Conservation (phyloP, 2,329 filamentous ascomycete genomes). For the Parasarocladium wereldwijsianum region DNA sequence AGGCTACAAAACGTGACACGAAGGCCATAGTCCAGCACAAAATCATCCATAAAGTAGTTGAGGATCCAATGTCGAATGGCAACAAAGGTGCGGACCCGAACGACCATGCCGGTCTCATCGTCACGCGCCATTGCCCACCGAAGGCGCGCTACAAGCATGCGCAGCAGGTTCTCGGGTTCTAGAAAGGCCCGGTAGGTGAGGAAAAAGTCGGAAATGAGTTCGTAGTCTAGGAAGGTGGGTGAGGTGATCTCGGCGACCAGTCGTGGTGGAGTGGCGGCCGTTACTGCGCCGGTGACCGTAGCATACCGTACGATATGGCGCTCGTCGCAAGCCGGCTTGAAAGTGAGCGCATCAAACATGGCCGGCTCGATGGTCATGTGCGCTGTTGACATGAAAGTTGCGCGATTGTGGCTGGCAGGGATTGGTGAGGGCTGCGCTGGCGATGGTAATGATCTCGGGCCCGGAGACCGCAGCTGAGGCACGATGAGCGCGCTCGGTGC, state of each 20-base stretch:
- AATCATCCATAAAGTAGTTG: slow-evolving; percentile 96
- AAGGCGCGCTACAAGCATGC: slow-evolving; percentile 71
- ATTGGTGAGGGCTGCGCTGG: slow-evolving; percentile 18
- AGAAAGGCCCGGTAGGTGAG: slow-evolving; percentile 86
- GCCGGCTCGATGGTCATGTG: slow-evolving; percentile 47
- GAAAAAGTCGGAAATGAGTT: slow-evolving; percentile 94
- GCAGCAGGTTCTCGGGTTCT: slow-evolving; percentile 58
- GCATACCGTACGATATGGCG: slow-evolving; percentile 72
- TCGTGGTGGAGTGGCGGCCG: slow-evolving; percentile 77
- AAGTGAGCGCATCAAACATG: slow-evolving; percentile 71
- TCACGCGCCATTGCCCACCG: slow-evolving; percentile 70
- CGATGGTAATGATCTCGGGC: slow-evolving; percentile 1
- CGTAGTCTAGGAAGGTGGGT: slow-evolving; percentile 89
- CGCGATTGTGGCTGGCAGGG: slow-evolving; percentile 25
- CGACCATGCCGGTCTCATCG: slow-evolving; percentile 80
- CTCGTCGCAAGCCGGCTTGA: slow-evolving; percentile 67
- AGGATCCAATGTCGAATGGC: slow-evolving; percentile 93
- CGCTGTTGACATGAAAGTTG: slow-evolving; percentile 34
- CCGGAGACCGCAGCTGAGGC: slow-evolving; percentile 19
- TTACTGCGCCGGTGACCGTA: slow-evolving; percentile 54
- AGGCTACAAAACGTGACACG: slow-evolving; percentile 67
- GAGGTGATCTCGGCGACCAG: slow-evolving; percentile 95
- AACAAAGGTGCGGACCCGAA: slow-evolving; percentile 91
- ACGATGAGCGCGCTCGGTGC: slow-evolving; percentile 22
- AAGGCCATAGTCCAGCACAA: slow-evolving; percentile 60